These are phyloP conservation scores for Plectosphaerella cucumerina DNA, from an alignment of 2,329 filamentous ascomycete species.

Conservation along the genomic window DNA sequence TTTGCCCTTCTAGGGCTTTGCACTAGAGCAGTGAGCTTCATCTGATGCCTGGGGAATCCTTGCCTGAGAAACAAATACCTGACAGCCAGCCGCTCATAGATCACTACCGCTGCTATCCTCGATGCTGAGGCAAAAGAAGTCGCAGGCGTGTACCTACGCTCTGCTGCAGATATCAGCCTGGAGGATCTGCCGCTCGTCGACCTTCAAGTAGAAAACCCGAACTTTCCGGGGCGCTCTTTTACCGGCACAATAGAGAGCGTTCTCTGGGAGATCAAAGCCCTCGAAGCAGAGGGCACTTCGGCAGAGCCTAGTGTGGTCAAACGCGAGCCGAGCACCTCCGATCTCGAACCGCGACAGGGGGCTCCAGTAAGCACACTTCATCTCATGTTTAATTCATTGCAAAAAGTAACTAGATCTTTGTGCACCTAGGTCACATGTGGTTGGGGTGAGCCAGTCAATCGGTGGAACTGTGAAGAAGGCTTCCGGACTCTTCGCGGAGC, in stretches of 20 bases:
- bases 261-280: not conserved
- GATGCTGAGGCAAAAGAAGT: no score
- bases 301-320: not conserved
- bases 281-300: not conserved
- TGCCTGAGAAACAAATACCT: no score
- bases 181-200: not conserved
- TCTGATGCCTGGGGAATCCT: no score
- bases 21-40: no score
- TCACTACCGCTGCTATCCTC: not conserved
- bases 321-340: not conserved
- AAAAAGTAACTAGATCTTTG: not conserved
- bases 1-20: no score
- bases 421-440: not conserved
- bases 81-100: not conserved
- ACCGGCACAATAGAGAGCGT: not conserved
- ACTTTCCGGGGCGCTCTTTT: not conserved
- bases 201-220: not conserved
- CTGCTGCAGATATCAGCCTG: not conserved
- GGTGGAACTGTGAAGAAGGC: not conserved
- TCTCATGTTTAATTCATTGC: not conserved
- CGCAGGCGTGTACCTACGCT: not conserved
- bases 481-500: not conserved
- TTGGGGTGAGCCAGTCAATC: not conserved
- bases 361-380: not conserved
- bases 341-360: not conserved